Evolutionary conservation across 2,329 filamentous ascomycete genomes (phyloP).

Genomic region (Berkeleyomyces rouxiae): DNA sequence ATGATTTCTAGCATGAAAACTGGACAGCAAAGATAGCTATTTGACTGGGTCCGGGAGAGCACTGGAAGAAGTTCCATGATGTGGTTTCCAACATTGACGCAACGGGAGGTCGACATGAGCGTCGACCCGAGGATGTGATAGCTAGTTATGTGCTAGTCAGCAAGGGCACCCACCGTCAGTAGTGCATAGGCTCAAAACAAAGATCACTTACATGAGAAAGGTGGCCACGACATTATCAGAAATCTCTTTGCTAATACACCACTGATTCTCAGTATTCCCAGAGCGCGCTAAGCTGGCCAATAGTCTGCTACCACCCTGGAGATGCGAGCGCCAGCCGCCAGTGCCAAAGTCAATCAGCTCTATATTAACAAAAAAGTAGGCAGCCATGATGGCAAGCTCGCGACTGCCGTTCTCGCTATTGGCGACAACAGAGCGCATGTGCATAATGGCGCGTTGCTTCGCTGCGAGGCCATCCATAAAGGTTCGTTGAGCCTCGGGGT

Average conservation of each 20-base stretch:
- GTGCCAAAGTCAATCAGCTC: constrained; percentile 33
- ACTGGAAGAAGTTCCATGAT: constrained; percentile 25
- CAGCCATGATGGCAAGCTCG: constrained; percentile 31
- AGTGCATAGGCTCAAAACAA: background rate
- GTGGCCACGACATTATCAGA: constrained; percentile 32
- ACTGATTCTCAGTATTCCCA: constrained; percentile 17
- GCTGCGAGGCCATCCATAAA: constrained; percentile 31
- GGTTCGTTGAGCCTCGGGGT: constrained; percentile 24
- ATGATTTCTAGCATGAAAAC: constrained; percentile 29
- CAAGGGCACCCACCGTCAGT: background rate
- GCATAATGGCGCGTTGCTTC: constrained; percentile 30
- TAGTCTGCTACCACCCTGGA: constrained; percentile 29
- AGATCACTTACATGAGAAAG: constrained; percentile 27
- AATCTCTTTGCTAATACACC: constrained; percentile 16
- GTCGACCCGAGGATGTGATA: constrained; percentile 28
- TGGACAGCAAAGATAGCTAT: constrained; percentile 28
- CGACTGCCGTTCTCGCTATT: constrained; percentile 25
- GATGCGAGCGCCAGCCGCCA: constrained; percentile 29
- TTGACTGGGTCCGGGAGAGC: constrained; percentile 26
- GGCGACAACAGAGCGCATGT: constrained; percentile 26
- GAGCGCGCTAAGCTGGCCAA: constrained; percentile 23
- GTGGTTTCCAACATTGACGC: constrained; percentile 25
- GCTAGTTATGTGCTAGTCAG: constrained; percentile 16
- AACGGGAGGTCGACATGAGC: constrained; percentile 22
- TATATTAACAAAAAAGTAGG: constrained; percentile 35